These are phyloP conservation scores for Candida quercuum DNA, from an alignment of 805 yeast species.

Conservation along the genomic window DNA sequence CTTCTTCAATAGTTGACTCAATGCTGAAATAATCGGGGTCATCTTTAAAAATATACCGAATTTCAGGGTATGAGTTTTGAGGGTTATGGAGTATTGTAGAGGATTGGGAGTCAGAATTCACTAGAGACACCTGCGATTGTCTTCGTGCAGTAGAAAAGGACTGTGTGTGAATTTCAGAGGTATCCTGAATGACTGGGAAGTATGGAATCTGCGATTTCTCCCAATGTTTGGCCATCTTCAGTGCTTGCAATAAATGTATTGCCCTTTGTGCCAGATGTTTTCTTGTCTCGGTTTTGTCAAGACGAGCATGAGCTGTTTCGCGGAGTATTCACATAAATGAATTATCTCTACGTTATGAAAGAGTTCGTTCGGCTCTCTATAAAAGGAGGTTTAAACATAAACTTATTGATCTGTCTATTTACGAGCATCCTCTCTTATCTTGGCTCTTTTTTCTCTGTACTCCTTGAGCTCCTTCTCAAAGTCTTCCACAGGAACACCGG, in stretches of 20 bases:
- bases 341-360: no score
- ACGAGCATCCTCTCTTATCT: background rate
- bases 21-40: conserved; percentile 16
- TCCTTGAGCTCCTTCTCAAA: conserved; percentile 16
- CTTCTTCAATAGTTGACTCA: conserved; percentile 7
- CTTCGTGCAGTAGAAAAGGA: background rate
- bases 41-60: conserved; percentile 22
- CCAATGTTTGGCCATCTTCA: conserved; percentile 15
- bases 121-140: background rate
- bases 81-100: background rate
- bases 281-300: no score
- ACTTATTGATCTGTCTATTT: background rate
- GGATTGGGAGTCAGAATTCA: conserved; percentile 1
- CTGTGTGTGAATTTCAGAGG: background rate
- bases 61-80: conserved; percentile 19
- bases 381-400: background rate
- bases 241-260: background rate
- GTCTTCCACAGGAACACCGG: conserved; percentile 21
- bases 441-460: background rate
- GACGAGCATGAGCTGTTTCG: no score
- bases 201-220: conserved; percentile 19
- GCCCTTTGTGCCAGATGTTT: background rate
- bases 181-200: conserved; percentile 18
- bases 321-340: no score
- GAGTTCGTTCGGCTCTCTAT: no score